A percentile compares a stretch with the other conserved stretches of the same genome.
Evolutionary conservation across 2,329 filamentous ascomycete species (phyloP).

Genomic region (Fusarium sp.): DNA sequence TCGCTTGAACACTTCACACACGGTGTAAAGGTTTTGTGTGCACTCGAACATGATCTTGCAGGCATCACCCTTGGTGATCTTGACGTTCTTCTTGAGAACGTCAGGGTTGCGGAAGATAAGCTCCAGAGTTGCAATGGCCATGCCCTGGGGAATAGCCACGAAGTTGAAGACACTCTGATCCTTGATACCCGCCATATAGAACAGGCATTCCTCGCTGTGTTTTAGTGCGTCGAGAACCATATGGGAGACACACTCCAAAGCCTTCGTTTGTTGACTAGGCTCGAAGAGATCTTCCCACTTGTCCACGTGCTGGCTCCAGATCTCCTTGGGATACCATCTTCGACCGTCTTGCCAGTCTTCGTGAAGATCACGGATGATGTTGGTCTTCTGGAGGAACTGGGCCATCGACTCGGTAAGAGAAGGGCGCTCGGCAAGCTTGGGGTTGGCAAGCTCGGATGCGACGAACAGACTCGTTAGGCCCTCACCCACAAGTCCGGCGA

Average conservation of each 20-base stretch:
- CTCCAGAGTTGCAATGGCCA: slow-evolving; percentile 97
- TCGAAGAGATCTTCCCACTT: slow-evolving; percentile 92
- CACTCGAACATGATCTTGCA: slow-evolving; percentile 93
- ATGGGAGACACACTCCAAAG: slow-evolving; percentile 88
- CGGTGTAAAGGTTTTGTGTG: slow-evolving; percentile 86
- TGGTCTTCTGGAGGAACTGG: slow-evolving; percentile 96
- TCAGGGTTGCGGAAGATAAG: slow-evolving; percentile 90
- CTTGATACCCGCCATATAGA: slow-evolving; percentile 93
- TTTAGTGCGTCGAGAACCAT: slow-evolving; percentile 93
- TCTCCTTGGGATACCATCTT: slow-evolving; percentile 94
- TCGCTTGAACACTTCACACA: slow-evolving; percentile 84
- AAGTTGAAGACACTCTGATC: slow-evolving; percentile 99
- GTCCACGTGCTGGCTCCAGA: slow-evolving; percentile 96
- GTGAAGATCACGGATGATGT: slow-evolving; percentile 95
- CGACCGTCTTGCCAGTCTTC: slow-evolving; percentile 91
- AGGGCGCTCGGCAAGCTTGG: slow-evolving; percentile 81
- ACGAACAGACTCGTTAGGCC: slow-evolving; percentile 93
- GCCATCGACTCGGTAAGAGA: slow-evolving; percentile 95
- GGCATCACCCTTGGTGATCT: slow-evolving; percentile 95
- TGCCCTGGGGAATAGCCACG: slow-evolving; percentile 93
- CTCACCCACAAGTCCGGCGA: slow-evolving; percentile 97
- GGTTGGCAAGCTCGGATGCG: slow-evolving; percentile 86
- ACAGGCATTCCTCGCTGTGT: slow-evolving; percentile 93
- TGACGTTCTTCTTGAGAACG: slow-evolving; percentile 89
- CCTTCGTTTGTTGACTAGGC: slow-evolving; percentile 80